These are phyloP conservation scores for Suillus lakei DNA, from an alignment of 768 basidiomycete species.

Conservation along the genomic window DNA sequence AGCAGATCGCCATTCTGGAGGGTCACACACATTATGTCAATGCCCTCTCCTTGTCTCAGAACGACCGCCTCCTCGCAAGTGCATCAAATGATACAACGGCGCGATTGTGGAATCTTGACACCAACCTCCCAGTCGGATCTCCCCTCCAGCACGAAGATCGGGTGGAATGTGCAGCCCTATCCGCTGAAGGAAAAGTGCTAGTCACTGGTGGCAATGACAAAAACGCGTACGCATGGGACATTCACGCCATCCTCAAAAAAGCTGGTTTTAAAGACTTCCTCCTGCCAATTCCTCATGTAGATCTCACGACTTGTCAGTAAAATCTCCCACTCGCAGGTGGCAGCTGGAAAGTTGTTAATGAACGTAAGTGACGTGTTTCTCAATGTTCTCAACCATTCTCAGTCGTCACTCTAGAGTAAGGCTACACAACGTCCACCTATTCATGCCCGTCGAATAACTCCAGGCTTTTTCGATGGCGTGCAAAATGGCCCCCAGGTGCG, in stretches of 20 bases:
- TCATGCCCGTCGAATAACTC: background rate
- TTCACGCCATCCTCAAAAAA: background rate
- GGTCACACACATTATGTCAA: background rate
- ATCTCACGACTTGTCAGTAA: background rate
- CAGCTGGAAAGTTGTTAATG: background rate
- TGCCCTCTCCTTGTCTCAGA: background rate
- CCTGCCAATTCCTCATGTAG: background rate
- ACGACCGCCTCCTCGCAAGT: background rate
- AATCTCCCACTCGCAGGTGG: background rate
- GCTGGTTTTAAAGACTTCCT: background rate
- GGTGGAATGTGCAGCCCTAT: background rate
- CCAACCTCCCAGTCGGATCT: background rate
- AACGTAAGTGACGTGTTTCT: background rate
- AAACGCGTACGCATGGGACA: background rate
- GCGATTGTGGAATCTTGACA: background rate
- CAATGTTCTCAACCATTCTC: background rate
- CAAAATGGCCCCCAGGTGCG: background rate
- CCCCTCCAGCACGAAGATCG: background rate
- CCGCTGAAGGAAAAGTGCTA: background rate
- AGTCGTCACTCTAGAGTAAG: background rate
- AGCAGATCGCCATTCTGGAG: background rate
- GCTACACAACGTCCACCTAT: background rate
- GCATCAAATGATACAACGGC: background rate
- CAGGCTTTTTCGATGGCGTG: background rate
- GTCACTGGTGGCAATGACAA: background rate